Base-by-base conservation (phyloP, 2,329 filamentous ascomycete genomes). In the Alternaria sp. region DNA sequence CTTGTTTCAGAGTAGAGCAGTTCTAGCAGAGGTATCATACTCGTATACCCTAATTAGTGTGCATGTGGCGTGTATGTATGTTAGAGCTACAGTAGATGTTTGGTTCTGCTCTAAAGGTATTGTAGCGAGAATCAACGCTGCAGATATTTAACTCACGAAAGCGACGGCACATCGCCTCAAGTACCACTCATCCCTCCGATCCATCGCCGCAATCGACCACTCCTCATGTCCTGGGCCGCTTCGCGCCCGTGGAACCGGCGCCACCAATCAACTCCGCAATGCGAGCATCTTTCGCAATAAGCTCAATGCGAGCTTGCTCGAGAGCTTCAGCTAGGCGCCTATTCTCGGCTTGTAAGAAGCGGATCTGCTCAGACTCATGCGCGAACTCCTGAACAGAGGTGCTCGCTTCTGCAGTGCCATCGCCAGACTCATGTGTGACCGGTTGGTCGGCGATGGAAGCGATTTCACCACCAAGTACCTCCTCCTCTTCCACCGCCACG, bases 1-100 rank as follows among this genome's bases (percentile, higher is more conserved):
- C 0, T 17, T 0, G 15, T 40, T 17, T 3, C 15, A 1, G 1
- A 40, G 36, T 40, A 6, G 0, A 40, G 9, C 0, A 10, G 36
- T 17, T 17, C 8, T 0, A 6, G 8, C 15, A 17, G 36, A 40
- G 15, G 36, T 40, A n/a, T 40, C 9, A 17, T 10, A 3, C 36
- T 17, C 1, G 36, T 40, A 0, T 3, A 17, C 8, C 15, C 17
- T 6, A 0, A 10, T 40, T 1, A 40, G 0, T 0, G 36, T 40
- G 30, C 36, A 40, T 17, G 36, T 3, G 2, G 0, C n/a, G 1
- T 17, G 1, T 0, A 11, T 40, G 0, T 40, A 2, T 10, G 2
- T 15, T 17, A 17, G 36, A 2, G 36, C 2, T 17, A 2, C 9
- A 40, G 36, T 6, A 40, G 2, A 17, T 6, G 36, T 3, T 40